Conservation (phyloP, 2,329 filamentous ascomycete genomes). For the Aureobasidium sp. region DNA sequence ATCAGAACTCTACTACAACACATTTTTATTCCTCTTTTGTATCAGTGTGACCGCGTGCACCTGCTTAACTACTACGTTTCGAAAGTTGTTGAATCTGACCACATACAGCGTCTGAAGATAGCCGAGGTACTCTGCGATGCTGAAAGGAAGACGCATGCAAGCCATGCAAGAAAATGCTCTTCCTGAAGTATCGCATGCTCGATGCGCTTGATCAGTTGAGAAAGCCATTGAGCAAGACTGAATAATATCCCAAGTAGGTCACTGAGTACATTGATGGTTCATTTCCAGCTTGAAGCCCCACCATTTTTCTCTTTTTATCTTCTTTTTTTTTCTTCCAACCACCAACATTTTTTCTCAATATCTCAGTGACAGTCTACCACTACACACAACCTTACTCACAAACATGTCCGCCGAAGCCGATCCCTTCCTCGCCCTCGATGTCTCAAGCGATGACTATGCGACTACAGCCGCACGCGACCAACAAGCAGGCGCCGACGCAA, state of each 20-base stretch:
- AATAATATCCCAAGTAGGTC: too few species aligned
- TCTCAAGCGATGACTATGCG: conserved; percentile 29
- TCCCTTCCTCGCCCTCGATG: conserved; percentile 27
- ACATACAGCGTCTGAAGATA: too few species aligned
- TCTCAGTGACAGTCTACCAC: not conserved
- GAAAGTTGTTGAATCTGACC: too few species aligned
- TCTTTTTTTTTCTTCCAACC: not conserved
- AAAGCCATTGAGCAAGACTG: too few species aligned
- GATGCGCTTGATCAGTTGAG: too few species aligned
- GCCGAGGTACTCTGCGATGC: too few species aligned
- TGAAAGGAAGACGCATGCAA: too few species aligned
- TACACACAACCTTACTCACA: not conserved
- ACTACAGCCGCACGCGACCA: conserved; percentile 25
- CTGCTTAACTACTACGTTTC: not conserved
- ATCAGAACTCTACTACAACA: conserved; percentile 6
- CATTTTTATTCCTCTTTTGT: not conserved
- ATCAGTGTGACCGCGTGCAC: not conserved
- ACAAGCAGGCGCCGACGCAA: conserved; percentile 4
- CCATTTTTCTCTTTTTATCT: not conserved
- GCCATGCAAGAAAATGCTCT: too few species aligned
- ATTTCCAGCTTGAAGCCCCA: not conserved
- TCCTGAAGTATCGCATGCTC: too few species aligned
- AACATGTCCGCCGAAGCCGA: conserved; percentile 16
- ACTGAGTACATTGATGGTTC: not conserved
- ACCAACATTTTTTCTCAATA: not conserved